Percentiles rank a stretch among this genome's conserved stretches.
Evolutionary conservation across 192 early-diverging fungal genomes (phyloP).

Genomic region (Backusella westeae): DNA sequence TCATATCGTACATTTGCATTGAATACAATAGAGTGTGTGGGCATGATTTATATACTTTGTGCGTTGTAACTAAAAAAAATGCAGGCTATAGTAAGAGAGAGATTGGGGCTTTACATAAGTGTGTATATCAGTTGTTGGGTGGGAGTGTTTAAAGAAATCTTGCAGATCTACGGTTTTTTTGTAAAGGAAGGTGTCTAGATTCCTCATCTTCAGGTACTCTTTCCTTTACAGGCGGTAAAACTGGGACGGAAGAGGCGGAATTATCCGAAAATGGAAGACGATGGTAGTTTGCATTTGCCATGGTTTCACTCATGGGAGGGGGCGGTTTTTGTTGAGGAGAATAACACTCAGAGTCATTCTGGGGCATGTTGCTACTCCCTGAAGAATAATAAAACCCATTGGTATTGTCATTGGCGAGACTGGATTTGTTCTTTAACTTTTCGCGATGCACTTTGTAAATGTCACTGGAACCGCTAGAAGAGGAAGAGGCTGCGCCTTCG

Average conservation of each 20-base stretch:
- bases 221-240: background rate
- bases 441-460: background rate
- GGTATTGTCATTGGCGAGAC: background rate
- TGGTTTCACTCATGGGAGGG: conserved; percentile 1
- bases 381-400: background rate
- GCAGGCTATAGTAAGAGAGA: background rate
- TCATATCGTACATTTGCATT: too few species aligned
- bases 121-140: too few species aligned
- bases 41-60: too few species aligned
- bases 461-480: conserved; percentile 4
- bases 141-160: background rate
- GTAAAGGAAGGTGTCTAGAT: background rate
- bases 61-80: too few species aligned
- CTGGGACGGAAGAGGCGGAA: background rate
- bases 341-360: background rate
- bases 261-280: background rate
- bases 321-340: conserved; percentile 5
- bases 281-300: background rate
- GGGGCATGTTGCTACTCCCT: background rate
- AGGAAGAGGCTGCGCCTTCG: background rate
- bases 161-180: background rate
- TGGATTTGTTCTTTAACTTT: background rate
- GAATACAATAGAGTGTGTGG: too few species aligned
- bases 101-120: background rate
- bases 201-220: background rate